Conservation (phyloP, 345 rosid genomes). For the Jatropha curcas region DNA sequence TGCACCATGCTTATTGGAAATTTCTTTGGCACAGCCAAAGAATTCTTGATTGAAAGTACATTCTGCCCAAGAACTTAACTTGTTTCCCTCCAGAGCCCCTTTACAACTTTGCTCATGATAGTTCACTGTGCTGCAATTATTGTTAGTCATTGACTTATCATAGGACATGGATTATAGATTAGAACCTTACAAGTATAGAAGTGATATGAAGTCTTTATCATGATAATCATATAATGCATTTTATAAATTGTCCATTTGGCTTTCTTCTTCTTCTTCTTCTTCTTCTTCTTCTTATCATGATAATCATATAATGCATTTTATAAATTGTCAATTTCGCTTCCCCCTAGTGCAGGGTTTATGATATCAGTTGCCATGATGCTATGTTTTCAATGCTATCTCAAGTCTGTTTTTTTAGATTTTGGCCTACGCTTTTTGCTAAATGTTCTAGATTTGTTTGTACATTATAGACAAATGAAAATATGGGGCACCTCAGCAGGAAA, state of each 20-base stretch:
- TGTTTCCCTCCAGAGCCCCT: background rate
- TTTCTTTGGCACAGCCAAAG: background rate
- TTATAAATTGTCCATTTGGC: background rate
- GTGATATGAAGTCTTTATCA: background rate
- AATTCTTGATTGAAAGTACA: background rate
- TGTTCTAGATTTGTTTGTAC: background rate
- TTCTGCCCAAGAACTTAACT: background rate
- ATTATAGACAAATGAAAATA: conserved; percentile 76
- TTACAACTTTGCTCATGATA: background rate
- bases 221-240: background rate
- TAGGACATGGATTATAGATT: background rate
- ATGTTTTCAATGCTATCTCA: background rate
- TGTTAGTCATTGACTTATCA: background rate
- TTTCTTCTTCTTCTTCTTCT: no score
- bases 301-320: no score
- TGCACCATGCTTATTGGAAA: background rate
- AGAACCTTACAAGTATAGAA: background rate
- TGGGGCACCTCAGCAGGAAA: conserved; percentile 88
- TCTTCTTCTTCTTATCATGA: background rate
- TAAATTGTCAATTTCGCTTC: background rate
- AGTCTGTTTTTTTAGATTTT: background rate
- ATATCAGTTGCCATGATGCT: background rate
- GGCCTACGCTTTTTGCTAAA: background rate
- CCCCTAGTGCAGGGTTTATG: background rate
- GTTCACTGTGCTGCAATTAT: background rate